These are phyloP conservation scores for Dillenia turbinata DNA, from an alignment of 164 flowering plant species.

Conservation along the genomic window DNA sequence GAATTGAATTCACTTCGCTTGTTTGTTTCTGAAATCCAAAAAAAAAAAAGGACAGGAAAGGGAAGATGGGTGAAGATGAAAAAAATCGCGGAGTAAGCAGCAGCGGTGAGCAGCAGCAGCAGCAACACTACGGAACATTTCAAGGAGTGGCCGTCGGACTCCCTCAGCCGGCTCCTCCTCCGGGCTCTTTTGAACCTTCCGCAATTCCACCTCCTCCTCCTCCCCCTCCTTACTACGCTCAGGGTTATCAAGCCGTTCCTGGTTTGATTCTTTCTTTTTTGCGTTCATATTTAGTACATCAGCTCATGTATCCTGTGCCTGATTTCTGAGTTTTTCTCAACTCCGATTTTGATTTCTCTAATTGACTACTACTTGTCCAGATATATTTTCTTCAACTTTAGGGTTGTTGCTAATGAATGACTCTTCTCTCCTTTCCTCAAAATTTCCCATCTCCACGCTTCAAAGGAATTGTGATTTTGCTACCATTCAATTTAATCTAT, in stretches of 20 bases:
- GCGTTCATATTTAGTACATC: background rate
- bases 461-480: no score
- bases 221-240: constrained; percentile 33
- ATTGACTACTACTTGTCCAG: background rate
- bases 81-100: constrained; percentile 10
- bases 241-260: constrained; percentile 53
- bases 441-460: no score
- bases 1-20: no score
- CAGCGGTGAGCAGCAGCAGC: constrained; percentile 22
- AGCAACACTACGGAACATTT: constrained; percentile 42
- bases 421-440: no score
- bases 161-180: constrained; percentile 69
- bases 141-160: constrained; percentile 41
- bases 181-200: constrained; percentile 33
- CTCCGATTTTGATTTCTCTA: background rate
- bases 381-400: background rate
- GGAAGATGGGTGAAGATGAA: no score
- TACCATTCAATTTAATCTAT: background rate
- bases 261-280: constrained; percentile 22
- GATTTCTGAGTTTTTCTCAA: background rate
- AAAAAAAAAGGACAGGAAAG: no score
- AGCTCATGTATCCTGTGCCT: background rate
- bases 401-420: no score
- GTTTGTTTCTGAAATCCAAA: no score
- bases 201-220: constrained; percentile 17